Evolutionary conservation across 176 grass and related monocot species (phyloP).

Genomic region (Sorghum bicolor): Sorghum_bicolor_NCBIv3 NC_012878.2:4286001-4286500

Average conservation of each 20-base stretch:
- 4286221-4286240: slow-evolving; percentile 49
- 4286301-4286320: slow-evolving; percentile 98
- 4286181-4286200: background rate
- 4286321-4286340: slow-evolving; percentile 97
- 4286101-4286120: slow-evolving; percentile 97
- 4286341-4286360: slow-evolving; percentile 36
- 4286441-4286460: slow-evolving; percentile 72
- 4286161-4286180: background rate
- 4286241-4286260: slow-evolving; percentile 97
- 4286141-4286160: background rate
- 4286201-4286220: background rate
- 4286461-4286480: slow-evolving; percentile 87
- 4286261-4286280: slow-evolving; percentile 92
- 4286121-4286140: slow-evolving; percentile 80
- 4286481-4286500: slow-evolving; percentile 87
- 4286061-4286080: slow-evolving; percentile 97
- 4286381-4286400: background rate
- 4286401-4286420: background rate
- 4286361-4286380: background rate
- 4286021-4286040: slow-evolving; percentile 13
- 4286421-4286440: background rate
- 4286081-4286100: slow-evolving; percentile 99
- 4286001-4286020: background rate
- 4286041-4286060: slow-evolving; percentile 68
- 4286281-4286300: slow-evolving; percentile 99